Percentiles rank a stretch among this genome's conserved stretches.
phyloP scores from a whole-genome alignment of 768 basidiomycete species.

The Phylloporus arenicola region DNA sequence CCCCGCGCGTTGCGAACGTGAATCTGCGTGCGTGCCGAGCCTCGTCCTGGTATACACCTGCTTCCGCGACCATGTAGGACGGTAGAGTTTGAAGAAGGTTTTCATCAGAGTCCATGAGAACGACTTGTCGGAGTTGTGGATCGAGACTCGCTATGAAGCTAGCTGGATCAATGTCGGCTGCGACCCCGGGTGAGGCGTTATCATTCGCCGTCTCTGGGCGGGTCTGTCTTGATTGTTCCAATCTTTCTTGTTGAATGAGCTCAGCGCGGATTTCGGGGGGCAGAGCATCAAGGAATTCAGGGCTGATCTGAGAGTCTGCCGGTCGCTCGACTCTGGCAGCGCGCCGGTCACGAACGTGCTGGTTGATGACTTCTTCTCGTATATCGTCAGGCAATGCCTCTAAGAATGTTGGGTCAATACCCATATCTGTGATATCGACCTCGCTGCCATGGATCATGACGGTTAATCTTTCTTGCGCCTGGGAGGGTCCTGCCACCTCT shows the following conservation, averaged over 20 bases:
- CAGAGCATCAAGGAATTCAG: slow-evolving; percentile 93
- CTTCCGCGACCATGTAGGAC: slow-evolving; percentile 83
- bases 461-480: slow-evolving; percentile 61
- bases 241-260: slow-evolving; percentile 90
- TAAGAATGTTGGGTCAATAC: slow-evolving; percentile 96
- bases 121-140: slow-evolving; percentile 83
- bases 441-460: slow-evolving; percentile 88
- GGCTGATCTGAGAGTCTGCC: slow-evolving; percentile 82
- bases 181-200: slow-evolving; percentile 32
- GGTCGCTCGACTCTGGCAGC: slow-evolving; percentile 70
- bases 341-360: slow-evolving; percentile 90
- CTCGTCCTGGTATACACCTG: slow-evolving; percentile 63
- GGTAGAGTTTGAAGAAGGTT: slow-evolving; percentile 78
- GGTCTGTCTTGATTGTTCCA: slow-evolving; percentile 67
- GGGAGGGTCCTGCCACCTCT: slow-evolving; percentile 30
- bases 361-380: slow-evolving; percentile 96
- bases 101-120: slow-evolving; percentile 84
- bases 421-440: slow-evolving; percentile 97
- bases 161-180: slow-evolving; percentile 79
- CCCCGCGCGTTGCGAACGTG: slow-evolving; percentile 28
- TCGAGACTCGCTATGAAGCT: slow-evolving; percentile 91
- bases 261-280: slow-evolving; percentile 96
- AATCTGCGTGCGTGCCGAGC: slow-evolving; percentile 33
- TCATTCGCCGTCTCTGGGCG: slow-evolving; percentile 29
- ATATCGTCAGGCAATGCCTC: slow-evolving; percentile 98